Percentiles rank a stretch among this genome's conserved stretches.
These are phyloP conservation scores for Stachybotrys echinatus DNA, from an alignment of 2,329 filamentous ascomycete genomes.

Conservation along the genomic window DNA sequence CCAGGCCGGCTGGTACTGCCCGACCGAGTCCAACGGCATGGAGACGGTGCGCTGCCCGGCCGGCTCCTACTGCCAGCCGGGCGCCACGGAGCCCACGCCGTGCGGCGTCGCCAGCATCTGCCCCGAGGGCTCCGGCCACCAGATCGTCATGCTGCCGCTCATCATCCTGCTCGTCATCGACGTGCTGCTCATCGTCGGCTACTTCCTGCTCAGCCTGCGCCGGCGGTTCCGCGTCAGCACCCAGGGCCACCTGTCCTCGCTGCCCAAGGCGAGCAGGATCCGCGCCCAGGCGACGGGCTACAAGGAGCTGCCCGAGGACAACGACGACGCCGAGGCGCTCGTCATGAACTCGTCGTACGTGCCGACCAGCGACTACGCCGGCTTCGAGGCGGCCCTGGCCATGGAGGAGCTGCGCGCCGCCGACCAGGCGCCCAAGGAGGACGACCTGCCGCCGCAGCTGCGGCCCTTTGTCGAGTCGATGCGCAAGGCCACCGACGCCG, in stretches of 20 bases:
- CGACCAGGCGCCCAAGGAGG: constrained; percentile 6
- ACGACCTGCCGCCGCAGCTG: constrained; percentile 27
- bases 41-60: constrained; percentile 36
- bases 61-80: constrained; percentile 46
- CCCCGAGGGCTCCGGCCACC: constrained; percentile 33
- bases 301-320: constrained; percentile 22
- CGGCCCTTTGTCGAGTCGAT: constrained; percentile 47
- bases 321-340: constrained; percentile 30
- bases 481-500: constrained; percentile 43
- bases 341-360: constrained; percentile 26
- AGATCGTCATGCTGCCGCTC: constrained; percentile 39
- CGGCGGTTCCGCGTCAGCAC: constrained; percentile 11
- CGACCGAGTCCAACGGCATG: constrained; percentile 24
- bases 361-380: constrained; percentile 20
- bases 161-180: constrained; percentile 37
- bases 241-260: constrained; percentile 7
- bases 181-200: constrained; percentile 27
- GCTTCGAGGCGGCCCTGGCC: constrained; percentile 31
- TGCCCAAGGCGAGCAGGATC: constrained; percentile 20
- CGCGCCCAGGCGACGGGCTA: constrained; percentile 26
- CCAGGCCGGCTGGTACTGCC: constrained; percentile 43
- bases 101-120: constrained; percentile 42
- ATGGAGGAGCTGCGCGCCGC: constrained; percentile 22
- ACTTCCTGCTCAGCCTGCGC: constrained; percentile 13
- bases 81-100: constrained; percentile 39